Base-by-base conservation (phyloP, 192 early-diverging fungal species). In the Coemansia aciculifera region DNA sequence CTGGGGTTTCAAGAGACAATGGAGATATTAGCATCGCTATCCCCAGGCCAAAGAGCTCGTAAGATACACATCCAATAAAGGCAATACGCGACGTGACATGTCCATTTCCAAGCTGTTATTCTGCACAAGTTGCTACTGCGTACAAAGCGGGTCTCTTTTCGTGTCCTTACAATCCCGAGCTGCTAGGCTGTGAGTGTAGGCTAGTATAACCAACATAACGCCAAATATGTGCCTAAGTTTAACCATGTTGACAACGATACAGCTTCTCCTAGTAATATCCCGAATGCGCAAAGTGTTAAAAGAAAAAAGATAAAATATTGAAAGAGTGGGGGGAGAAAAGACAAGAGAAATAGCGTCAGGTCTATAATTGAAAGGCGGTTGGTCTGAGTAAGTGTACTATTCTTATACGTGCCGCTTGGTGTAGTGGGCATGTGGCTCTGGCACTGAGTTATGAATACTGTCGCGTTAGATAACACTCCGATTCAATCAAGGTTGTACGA, bases 61-160 rank as follows among this genome's bases (percentile, higher is more conserved):
- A 29, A 12, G 24, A 12, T 15, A n/a, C 24, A 29, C 24, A 13
- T 27, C 24, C 8, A 29, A 29, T 27, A 2, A 21, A 7, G n/a
- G n/a, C 46, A 48, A 21, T 10, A 15, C 3, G 51, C n/a, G 32
- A 27, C 27, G 27, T 27, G 27, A 27, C 29, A 31, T 56, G 54
- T 11, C 27, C 13, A 56, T 32, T 19, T 31, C 10, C 29, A 19
- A 54, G 29, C 3, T 2, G 21, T 7, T 46, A 15, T 46, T 24
- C 40, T 27, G 19, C 40, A 12, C 31, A 34, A 2, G 21, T 36
- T 19, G 15, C 38, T 43, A 75, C 21, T 57, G 56, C 24, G 79
- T 82, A 59, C 79, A 82, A 3, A 82, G 61, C 29, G 79, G 79
- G 34, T 82, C 79, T 62, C 64, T 82, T n/a, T 52, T 65, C 19